Evolutionary conservation across 179 eudicot species (phyloP), one percentile per base, ranked within the genome.

Genomic region (Corrigiola litoralis): DNA sequence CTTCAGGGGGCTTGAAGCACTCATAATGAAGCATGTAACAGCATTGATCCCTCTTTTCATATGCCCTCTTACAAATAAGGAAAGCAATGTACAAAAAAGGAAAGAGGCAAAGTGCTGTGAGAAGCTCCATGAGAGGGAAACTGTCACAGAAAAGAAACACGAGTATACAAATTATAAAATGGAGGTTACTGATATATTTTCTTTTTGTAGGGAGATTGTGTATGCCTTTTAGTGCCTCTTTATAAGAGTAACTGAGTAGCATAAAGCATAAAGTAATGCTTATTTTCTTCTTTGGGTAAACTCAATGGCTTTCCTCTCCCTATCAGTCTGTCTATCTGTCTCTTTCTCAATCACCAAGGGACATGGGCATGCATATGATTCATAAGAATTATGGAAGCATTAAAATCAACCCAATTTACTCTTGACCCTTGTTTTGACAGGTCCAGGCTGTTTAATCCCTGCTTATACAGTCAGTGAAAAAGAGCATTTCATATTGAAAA

Each of bases 21-120:
- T 84, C 92, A 62, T 86, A 86, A 42, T 72, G 65, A 49, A 84
- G 77, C 73, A 86, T 80, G 79, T 86, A 86, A 57, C 88, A 84
- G 66, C 66, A 10, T 44, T 79, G 81, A 41, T 68, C 61, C 44
- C 72, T 70, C 50, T 46, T 74, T 45, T 62, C 50, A 0, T 58
- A 20, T 21, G 63, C 32, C 16, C 58, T 52, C 61, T 78, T 79
- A 3, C 63, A 70, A 2, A 84, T 32, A 24, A 66, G 77, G 61
- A 70, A 72, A 41, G 71, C 70, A 4, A 70, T 58, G 73, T 70
- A 76, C 21, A 76, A 33, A 51, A 80, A 46, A 33, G 81, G 75
- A 58, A 80, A 51, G 24, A 73, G 62, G 62, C 56, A 80, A 14
- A 80, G 20, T 8, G 72, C 61, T 58, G 84, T 73, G 41, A 76